Evolutionary conservation across 495 filamentous ascomycete genomes (phyloP).

Genomic region (Rhypophila decipiens): DNA sequence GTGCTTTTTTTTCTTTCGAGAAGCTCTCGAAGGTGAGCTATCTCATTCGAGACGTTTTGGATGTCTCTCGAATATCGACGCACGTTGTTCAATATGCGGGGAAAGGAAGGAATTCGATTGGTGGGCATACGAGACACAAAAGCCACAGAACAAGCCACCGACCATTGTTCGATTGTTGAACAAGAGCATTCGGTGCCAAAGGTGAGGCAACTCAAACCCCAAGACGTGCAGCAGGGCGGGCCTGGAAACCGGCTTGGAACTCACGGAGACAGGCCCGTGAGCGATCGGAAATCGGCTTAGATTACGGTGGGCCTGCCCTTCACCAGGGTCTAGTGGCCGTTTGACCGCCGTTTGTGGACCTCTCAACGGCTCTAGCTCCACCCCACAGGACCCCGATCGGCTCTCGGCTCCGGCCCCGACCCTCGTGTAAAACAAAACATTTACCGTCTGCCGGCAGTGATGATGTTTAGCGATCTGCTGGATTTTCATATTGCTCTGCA

Average conservation of each 20-base stretch:
- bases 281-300: background rate
- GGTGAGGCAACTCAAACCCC: no score
- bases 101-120: background rate
- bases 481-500: no score
- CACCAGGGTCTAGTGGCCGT: conserved; percentile 2
- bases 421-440: no score
- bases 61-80: no score
- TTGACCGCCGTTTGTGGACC: conserved; percentile 13
- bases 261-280: conserved; percentile 4
- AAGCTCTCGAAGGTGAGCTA: no score
- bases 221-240: conserved; percentile 19
- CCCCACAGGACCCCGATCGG: background rate
- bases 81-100: no score
- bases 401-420: no score
- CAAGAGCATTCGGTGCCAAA: conserved; percentile 15
- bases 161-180: background rate
- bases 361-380: background rate
- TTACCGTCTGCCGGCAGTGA: no score
- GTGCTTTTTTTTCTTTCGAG: no score
- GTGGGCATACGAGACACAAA: background rate
- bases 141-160: background rate
- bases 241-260: conserved; percentile 15
- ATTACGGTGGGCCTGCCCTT: background rate
- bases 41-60: no score
- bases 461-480: no score